Percentiles rank a stretch among this genome's conserved stretches.
Conservation (phyloP, 352 stramenopile genomes). For the Globisporangium nodosum region DNA sequence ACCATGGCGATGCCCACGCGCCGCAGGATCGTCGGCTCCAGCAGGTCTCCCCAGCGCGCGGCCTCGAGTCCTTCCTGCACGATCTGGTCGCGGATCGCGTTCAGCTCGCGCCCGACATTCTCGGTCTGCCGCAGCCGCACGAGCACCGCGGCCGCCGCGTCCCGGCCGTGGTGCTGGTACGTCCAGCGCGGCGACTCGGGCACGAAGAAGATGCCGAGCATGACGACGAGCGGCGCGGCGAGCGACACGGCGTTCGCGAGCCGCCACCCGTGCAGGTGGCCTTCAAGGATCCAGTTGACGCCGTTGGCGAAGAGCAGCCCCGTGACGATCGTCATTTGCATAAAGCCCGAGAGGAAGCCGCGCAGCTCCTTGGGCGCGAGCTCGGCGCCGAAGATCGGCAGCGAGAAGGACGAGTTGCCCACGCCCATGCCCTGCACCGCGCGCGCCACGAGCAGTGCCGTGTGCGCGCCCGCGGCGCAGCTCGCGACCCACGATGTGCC, state of each 20-base stretch:
- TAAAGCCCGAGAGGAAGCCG: slow-evolving; percentile 30
- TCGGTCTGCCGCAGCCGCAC: background rate
- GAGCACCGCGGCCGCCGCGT: background rate
- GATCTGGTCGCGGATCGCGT: slow-evolving; percentile 3
- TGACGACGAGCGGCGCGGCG: slow-evolving; percentile 14
- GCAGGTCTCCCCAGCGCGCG: slow-evolving; percentile 32
- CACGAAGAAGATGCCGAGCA: slow-evolving; percentile 12
- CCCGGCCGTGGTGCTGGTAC: background rate
- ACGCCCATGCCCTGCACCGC: slow-evolving; percentile 17
- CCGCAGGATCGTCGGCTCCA: slow-evolving; percentile 8
- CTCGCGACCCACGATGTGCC: slow-evolving; percentile 13
- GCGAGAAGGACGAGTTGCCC: slow-evolving; percentile 25
- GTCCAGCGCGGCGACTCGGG: slow-evolving; percentile 8
- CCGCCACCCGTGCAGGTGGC: slow-evolving; percentile 11
- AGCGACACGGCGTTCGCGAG: slow-evolving; percentile 15
- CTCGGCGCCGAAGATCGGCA: slow-evolving; percentile 25
- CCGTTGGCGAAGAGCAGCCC: slow-evolving; percentile 24
- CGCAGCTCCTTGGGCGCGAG: slow-evolving; percentile 32
- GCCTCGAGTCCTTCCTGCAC: slow-evolving; percentile 14
- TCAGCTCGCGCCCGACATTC: background rate
- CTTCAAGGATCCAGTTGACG: slow-evolving; percentile 10
- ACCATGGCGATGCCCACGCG: slow-evolving; percentile 29
- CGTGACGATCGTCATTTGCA: slow-evolving; percentile 29
- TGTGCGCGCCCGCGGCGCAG: slow-evolving; percentile 2
- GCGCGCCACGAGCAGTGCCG: slow-evolving; percentile 10